Evolutionary conservation across 2,329 filamentous ascomycete species (phyloP).

Genomic region (Zelopaecilomyces penicillatus): DNA sequence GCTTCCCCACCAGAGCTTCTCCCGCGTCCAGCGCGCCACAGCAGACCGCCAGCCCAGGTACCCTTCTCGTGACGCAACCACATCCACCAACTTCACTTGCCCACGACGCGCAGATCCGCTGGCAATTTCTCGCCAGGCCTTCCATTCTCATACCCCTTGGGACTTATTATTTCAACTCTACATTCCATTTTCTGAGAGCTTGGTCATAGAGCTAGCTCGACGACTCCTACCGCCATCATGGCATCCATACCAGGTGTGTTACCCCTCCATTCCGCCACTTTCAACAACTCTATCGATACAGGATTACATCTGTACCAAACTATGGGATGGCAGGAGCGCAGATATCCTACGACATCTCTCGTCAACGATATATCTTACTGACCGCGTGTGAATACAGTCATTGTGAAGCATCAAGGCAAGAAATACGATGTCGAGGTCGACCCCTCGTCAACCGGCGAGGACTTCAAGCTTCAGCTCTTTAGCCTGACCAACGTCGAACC

Average conservation of each 20-base stretch:
- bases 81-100: slow-evolving; percentile 14
- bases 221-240: slow-evolving; percentile 31
- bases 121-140: background rate
- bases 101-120: slow-evolving; percentile 14
- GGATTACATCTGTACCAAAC: too few relatives aligned
- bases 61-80: slow-evolving; percentile 23
- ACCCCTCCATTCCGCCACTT: slow-evolving; percentile 10
- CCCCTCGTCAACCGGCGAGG: slow-evolving; percentile 73
- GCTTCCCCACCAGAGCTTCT: too few relatives aligned
- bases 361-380: background rate
- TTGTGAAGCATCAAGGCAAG: slow-evolving; percentile 92
- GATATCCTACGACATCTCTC: too few relatives aligned
- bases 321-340: too few relatives aligned
- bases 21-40: too few relatives aligned
- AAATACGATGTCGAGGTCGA: slow-evolving; percentile 93
- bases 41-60: slow-evolving; percentile 17
- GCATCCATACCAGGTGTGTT: slow-evolving; percentile 45
- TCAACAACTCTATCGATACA: background rate
- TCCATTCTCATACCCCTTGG: too few relatives aligned
- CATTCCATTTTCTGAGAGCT: background rate
- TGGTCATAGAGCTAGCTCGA: slow-evolving; percentile 7
- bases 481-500: slow-evolving; percentile 94
- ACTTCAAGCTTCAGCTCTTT: slow-evolving; percentile 92
- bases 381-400: slow-evolving; percentile 44
- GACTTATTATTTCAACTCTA: too few relatives aligned